Evolutionary conservation across 352 stramenopile genomes (phyloP).

Genomic region (Phytophthora melonis): DNA sequence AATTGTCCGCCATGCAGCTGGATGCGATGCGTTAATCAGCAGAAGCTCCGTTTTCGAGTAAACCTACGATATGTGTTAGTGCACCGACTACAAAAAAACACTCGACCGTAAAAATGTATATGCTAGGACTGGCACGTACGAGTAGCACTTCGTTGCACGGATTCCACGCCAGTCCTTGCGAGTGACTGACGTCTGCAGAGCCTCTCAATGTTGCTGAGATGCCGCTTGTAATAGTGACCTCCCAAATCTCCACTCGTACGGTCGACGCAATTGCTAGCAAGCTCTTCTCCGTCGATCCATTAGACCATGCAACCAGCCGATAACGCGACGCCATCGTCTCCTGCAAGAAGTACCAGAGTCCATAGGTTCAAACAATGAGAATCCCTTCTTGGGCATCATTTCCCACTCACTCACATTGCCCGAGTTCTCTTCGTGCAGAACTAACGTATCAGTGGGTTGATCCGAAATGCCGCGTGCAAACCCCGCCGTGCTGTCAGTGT

Average conservation of each 20-base stretch:
- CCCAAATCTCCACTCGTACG: conserved; percentile 45
- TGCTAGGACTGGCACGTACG: conserved; percentile 14
- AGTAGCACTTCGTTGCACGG: conserved; percentile 41
- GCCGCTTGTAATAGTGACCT: conserved; percentile 32
- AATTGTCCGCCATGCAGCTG: conserved; percentile 23
- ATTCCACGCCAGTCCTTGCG: conserved; percentile 52
- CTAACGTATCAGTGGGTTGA: conserved; percentile 17
- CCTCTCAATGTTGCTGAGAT: conserved; percentile 29
- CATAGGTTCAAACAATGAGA: background rate
- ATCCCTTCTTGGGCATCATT: background rate
- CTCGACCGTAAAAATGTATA: too few species aligned
- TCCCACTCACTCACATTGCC: conserved; percentile 22
- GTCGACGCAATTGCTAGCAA: conserved; percentile 44
- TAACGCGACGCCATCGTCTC: conserved; percentile 8
- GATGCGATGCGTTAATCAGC: conserved; percentile 34
- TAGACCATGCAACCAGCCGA: conserved; percentile 44
- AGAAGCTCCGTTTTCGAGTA: conserved; percentile 43
- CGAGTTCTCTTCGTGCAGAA: conserved; percentile 23
- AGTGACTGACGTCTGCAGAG: conserved; percentile 13
- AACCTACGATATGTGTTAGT: conserved; percentile 30
- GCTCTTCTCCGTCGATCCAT: conserved; percentile 20
- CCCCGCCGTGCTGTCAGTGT: conserved; percentile 12
- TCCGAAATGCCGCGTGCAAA: conserved; percentile 14
- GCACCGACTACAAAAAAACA: too few species aligned
- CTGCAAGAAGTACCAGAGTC: background rate